Evolutionary conservation across 2,329 filamentous ascomycete genomes (phyloP), one percentile per base, ranked within the genome.

Genomic region (Furcasterigmium furcatum): DNA sequence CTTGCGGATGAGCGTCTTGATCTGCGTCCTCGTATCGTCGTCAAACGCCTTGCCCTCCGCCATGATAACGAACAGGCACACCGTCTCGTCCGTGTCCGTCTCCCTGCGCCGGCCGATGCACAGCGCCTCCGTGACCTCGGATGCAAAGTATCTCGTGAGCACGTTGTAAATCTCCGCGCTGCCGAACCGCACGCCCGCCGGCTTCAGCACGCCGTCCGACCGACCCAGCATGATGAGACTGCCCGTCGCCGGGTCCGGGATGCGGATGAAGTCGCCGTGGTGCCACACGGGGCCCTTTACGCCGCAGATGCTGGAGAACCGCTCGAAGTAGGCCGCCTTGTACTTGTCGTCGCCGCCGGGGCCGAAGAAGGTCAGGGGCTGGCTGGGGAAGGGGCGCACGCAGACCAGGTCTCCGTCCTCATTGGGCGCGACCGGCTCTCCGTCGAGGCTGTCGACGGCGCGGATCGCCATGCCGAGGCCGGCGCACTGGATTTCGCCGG

Each of bases 151-250:
- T 53, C 88, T 83, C 2, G 94, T 80, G 22, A 97, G 71, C n/a
- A 96, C 76, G 61, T 96, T 96, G 67, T 97, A 97, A 18, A 99
- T 96, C 71, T 99, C 94, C 1, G 92, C 91, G 25, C 85, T 91
- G 5, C 92, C 92, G 60, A 99, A 97, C 1, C 92, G 77, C 16
- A 99, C 90, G 3, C 94, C 94, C 0, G 86, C 82, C 0, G 94
- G 94, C 62, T 99, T 99, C 13, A 99, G 71, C 6, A 97, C 88
- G 4, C 94, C 94, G 57, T 99, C 92, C 43, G 87, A 94, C 21
- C 92, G 80, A 3, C 94, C 92, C 0, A 97, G 78, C 92, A 97
- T 97, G 53, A 90, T 76, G 9, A 97, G 70, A 0, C 91, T 89
- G 12, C 88, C 84, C 0, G 88, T 94, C 14, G 69, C 59, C 0